These are phyloP conservation scores for Arthroderma uncinatum DNA, from an alignment of 2,329 filamentous ascomycete genomes.

Conservation along the genomic window DNA sequence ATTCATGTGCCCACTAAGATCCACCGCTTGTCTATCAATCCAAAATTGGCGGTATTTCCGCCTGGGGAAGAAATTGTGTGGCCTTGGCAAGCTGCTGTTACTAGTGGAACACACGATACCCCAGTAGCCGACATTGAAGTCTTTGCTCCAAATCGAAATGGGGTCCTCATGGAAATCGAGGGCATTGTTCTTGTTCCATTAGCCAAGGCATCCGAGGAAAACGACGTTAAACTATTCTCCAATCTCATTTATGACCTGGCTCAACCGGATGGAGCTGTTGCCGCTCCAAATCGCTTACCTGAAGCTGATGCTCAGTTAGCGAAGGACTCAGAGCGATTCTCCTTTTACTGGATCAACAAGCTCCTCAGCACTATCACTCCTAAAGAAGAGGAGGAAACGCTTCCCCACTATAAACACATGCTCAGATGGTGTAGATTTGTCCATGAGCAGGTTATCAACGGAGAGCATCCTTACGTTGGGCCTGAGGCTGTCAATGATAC, in stretches of 20 bases:
- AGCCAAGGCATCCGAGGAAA: background rate
- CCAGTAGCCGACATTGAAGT: background rate
- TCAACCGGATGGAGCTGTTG: background rate
- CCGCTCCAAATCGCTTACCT: background rate
- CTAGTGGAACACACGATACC: background rate
- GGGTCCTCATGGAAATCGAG: background rate
- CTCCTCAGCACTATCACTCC: background rate
- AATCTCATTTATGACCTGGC: background rate
- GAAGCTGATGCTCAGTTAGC: background rate
- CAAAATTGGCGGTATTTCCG: background rate
- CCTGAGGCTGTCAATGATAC: constrained; percentile 2
- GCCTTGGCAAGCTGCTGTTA: background rate
- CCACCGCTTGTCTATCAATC: constrained; percentile 2
- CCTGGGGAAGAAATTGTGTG: background rate
- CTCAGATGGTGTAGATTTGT: background rate
- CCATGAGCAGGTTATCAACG: background rate
- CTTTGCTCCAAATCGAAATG: background rate
- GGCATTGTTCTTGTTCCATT: background rate
- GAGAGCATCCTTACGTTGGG: background rate
- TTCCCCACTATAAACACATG: background rate
- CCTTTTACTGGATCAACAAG: background rate
- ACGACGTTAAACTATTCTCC: background rate
- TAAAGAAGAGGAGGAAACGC: background rate
- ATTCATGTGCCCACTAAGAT: constrained; percentile 14
- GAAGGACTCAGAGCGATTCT: background rate